Base-by-base conservation (phyloP, 805 yeast species). In the Candida ovalis region DNA sequence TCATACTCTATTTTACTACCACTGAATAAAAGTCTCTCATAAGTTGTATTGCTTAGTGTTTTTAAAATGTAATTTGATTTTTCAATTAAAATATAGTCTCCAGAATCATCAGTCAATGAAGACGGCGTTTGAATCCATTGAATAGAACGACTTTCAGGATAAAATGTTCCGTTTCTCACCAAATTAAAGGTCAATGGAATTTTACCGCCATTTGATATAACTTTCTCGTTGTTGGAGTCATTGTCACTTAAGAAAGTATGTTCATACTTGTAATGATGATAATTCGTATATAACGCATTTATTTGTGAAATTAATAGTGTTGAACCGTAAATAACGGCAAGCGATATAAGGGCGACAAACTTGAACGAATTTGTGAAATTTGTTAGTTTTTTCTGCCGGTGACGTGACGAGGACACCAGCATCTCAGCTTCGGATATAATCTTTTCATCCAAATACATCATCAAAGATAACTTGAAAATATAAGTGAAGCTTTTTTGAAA, bases 81-180 rank as follows among this genome's bases (percentile, higher is more conserved):
- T 13, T 72, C 72, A 33, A 70, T 68, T 1, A 78, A 75, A 25
- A 86, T 75, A 61, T 77, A 88, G 7, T 88, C 76, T 4, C 96
- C 96, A 49, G 75, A 76, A 61, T 84, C 91, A 51, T 78, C 67
- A 12, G 55, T 53, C 9, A 68, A 59, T 0, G 84, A 77, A 22
- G 72, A 72, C 1, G 80, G 79, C 1, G 74, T 67, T 46, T 59
- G 60, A 40, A 88, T 78, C 96, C 96, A 88, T 62, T 86, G 92
- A 28, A 88, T 71, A 8, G 76, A 63, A 51, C 78, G 77, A 43
- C 59, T 65, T 15, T 69, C 64, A 0, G 94, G 84, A 0, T 61
- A 51, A 56, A 86, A 86, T 3, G 77, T 72, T 1, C 81, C 81
- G 44, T 78, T 76, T 53, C 92, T 74, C 2, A 74, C 68, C 37